These are phyloP conservation scores for Mikania micrantha DNA, from an alignment of 129 eudicot species.

Conservation along the genomic window DNA sequence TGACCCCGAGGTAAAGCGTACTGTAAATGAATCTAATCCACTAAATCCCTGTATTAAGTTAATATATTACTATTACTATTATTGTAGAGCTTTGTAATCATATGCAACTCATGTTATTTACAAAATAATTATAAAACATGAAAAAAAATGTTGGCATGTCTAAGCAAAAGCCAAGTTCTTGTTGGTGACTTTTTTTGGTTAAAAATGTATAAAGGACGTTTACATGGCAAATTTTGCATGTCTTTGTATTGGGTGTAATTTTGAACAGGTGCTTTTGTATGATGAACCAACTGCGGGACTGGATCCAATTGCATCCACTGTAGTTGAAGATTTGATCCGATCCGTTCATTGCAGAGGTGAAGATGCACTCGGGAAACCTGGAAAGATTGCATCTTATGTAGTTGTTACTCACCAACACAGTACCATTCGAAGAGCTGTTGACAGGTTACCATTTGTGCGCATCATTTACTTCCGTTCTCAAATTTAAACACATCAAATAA, in stretches of 20 bases:
- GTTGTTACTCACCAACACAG: conserved; percentile 98
- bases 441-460: conserved; percentile 47
- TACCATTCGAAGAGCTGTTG: conserved; percentile 92
- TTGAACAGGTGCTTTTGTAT: conserved; percentile 75
- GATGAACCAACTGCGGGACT: conserved; percentile 99
- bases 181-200: background rate
- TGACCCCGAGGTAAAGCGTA: conserved; percentile 72
- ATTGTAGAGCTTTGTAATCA: background rate
- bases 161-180: background rate
- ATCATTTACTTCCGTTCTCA: background rate
- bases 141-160: background rate
- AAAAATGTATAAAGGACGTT: background rate
- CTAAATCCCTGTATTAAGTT: background rate
- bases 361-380: conserved; percentile 74
- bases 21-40: background rate
- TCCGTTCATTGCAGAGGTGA: conserved; percentile 80
- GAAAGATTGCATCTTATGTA: conserved; percentile 81
- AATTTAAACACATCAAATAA: background rate
- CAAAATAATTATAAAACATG: background rate
- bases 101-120: background rate
- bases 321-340: conserved; percentile 95
- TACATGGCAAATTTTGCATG: background rate
- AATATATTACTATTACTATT: background rate
- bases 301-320: conserved; percentile 98
- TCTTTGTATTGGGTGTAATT: background rate